Evolutionary conservation across 495 filamentous ascomycete genomes (phyloP), one percentile per base, ranked within the genome.

Genomic region (Chaetomidium leptoderma): DNA sequence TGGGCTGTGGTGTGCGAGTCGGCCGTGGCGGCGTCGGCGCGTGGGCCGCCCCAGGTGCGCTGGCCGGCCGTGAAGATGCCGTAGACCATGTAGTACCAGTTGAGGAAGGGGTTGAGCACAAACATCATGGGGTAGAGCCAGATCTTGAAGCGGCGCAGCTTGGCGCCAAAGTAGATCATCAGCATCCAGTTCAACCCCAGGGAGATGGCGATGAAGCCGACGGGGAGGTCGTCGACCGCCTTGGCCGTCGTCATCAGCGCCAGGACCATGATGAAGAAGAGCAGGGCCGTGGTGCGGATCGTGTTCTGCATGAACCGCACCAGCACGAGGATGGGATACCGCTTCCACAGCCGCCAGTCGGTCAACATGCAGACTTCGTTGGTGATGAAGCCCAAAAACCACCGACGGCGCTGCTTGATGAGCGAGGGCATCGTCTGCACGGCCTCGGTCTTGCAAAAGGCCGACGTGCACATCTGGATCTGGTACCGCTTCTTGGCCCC

Each of bases 281-380:
- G 82, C 36, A 98, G 77, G 4, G 91, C 90, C 1, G 93, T 98
- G 5, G 93, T 97, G 55, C 93, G 85, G 69, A 98, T 96, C 6
- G 91, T 98, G 74, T 97, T 95, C 59, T 96, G 91, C 83, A 92
- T 87, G 70, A 98, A 92, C 37, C 93, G 86, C 36, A 98, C 86
- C 47, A 92, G 58, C 57, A 89, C 85, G n/a, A 98, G 77, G 51
- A 97, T 79, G 0, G 93, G 92, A 69, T 98, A 98, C 51, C 90
- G 83, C 67, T 77, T 86, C 92, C 92, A 97, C 24, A 97, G 79
- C 55, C 93, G 82, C 62, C 87, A 80, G 72, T 98, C 93, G 11
- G 93, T 98, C 74, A 98, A 76, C 93, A 98, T 97, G 76, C 93
- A 97, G 1, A 90, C 92, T 65, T 97, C 93, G 71, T 98, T 98